Base-by-base conservation (phyloP, 2,329 filamentous ascomycete species). In the Pseudofabraea citricarpa region DNA sequence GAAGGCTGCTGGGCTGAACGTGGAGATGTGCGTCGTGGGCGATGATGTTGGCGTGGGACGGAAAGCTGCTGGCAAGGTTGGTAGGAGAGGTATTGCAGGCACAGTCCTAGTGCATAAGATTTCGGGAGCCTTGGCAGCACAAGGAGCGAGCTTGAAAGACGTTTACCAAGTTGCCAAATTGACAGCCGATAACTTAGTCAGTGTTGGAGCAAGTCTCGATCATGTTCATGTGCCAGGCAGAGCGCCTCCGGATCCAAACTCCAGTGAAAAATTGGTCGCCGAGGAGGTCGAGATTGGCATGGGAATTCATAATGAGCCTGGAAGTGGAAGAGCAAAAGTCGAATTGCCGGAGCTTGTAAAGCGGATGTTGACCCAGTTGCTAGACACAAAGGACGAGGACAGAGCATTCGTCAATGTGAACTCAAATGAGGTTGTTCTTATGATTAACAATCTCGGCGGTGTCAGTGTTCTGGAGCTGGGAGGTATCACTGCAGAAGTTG, bases 211-310 rank as follows among this genome's bases (percentile, higher is more conserved):
- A 3, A 91, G 87, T 41, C 69, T 96, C 32, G 84, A 86, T 51
- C 90, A 95, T 61, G 90, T 96, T n/a, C 91, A 96, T 60, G 87
- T 96, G 0, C 91, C 91, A 0, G 90, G 91, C 4, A 77, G 90
- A 47, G 76, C 71, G 1, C 60, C 70, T 6, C 64, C 69, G 0
- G 75, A 79, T 51, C 59, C 64, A 10, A 73, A 72, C 33, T 71
- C 70, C 9, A 77, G 80, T 19, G 80, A 81, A 21, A 62, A 55
- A 32, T 65, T 91, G 45, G 72, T 67, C 36, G 64, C 54, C 3
- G 74, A 69, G 29, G 75, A 82, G 58, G 75, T 81, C 20, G 79
- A 83, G 62, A 67, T 83, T 50, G 83, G 83, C 2, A 87, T 87
- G 83, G 83, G 83, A 7, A 86, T 86, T 52, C 82, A 86, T 60